These are phyloP conservation scores for Vicia villosa DNA, from an alignment of 306 rosid species.

Conservation along the genomic window DNA sequence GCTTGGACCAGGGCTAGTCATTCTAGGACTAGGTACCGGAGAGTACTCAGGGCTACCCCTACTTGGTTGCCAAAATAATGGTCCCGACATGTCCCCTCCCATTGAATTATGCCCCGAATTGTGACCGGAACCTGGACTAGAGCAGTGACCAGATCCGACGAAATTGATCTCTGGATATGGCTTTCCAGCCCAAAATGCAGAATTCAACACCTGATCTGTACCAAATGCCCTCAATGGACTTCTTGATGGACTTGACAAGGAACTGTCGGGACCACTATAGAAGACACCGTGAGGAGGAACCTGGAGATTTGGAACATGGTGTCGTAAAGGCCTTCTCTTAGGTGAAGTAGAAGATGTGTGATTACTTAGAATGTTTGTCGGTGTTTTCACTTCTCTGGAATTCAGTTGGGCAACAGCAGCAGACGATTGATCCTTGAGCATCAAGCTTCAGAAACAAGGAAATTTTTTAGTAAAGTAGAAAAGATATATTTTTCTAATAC, in stretches of 20 bases:
- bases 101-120: constrained; percentile 98
- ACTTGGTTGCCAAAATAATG: constrained; percentile 54
- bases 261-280: constrained; percentile 89
- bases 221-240: constrained; percentile 52
- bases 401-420: constrained; percentile 46
- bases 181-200: constrained; percentile 45
- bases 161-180: constrained; percentile 47
- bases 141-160: constrained; percentile 89
- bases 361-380: constrained; percentile 58
- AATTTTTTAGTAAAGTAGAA: constrained; percentile 44
- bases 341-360: constrained; percentile 63
- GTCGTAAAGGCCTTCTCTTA: constrained; percentile 75
- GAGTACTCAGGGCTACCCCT: constrained; percentile 57
- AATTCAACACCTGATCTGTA: constrained; percentile 48
- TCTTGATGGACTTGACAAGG: constrained; percentile 52
- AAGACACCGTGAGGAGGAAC: constrained; percentile 82
- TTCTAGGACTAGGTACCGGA: constrained; percentile 53
- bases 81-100: constrained; percentile 97
- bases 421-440: constrained; percentile 71
- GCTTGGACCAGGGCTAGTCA: constrained; percentile 78
- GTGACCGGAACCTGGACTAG: constrained; percentile 98
- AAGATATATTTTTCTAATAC: constrained; percentile 21
- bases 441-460: constrained; percentile 54
- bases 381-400: constrained; percentile 62
- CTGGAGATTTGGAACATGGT: constrained; percentile 84